A percentile compares a stretch with the other conserved stretches of the same genome.
phyloP scores from a whole-genome alignment of 176 grass and related monocot genomes.

The Elaeis guineensis region DNA sequence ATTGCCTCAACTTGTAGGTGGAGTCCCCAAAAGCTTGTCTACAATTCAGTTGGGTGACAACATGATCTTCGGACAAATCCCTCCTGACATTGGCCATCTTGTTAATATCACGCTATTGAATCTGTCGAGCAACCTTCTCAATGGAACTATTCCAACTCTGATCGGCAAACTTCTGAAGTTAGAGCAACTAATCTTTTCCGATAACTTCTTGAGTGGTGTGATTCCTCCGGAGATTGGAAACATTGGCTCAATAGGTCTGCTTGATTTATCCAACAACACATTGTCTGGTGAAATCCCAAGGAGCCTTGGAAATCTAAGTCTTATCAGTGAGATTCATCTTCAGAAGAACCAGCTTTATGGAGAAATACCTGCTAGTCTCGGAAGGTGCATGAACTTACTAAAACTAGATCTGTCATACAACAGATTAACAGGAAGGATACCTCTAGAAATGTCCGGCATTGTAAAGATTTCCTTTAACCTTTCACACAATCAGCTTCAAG shows the following conservation, averaged over 20 bases:
- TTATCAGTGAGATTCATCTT: conserved; percentile 21
- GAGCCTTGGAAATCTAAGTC: conserved; percentile 34
- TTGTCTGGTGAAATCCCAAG: conserved; percentile 46
- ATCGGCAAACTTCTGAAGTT: conserved; percentile 31
- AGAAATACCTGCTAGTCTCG: conserved; percentile 47
- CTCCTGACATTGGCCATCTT: conserved; percentile 34
- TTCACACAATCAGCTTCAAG: conserved; percentile 55
- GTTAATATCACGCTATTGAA: conserved; percentile 63
- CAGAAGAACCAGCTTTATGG: conserved; percentile 46
- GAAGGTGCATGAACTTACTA: conserved; percentile 7
- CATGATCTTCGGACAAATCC: conserved; percentile 52
- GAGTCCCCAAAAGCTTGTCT: conserved; percentile 17
- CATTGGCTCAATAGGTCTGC: conserved; percentile 28
- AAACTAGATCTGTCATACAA: conserved; percentile 66
- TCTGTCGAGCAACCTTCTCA: conserved; percentile 58
- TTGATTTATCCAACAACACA: conserved; percentile 47
- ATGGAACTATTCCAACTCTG: conserved; percentile 47
- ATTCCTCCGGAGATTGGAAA: conserved; percentile 54
- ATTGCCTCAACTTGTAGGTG: conserved; percentile 29
- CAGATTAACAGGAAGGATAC: conserved; percentile 35
- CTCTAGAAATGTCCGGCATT: conserved; percentile 32
- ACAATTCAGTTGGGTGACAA: conserved; percentile 51
- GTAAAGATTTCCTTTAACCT: conserved; percentile 47
- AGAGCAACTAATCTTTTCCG: conserved; percentile 39
- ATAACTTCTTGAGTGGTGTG: conserved; percentile 34